Base-by-base conservation (phyloP, 345 rosid genomes). In the Anastatica hierochuntica region DNA sequence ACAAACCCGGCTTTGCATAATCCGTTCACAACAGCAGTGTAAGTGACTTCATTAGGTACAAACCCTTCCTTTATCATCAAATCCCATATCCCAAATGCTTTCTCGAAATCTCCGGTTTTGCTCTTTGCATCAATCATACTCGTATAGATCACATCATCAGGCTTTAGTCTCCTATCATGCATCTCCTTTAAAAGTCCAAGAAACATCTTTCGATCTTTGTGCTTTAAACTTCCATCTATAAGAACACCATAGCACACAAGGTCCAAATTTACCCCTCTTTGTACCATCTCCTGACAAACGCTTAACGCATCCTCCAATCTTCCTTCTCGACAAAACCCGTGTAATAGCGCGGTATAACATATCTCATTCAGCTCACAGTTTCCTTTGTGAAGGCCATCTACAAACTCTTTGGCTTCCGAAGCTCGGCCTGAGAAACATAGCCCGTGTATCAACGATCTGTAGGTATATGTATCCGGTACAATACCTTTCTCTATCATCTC, bases 291-390 rank as follows among this genome's bases (percentile, higher is more conserved):
- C 36, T 60, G 52, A 64, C 81, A 82, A 54, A 77, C 70, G 47
- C 53, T 58, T 53, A 79, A 19, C 3, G 96, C 98, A 10, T 92
- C 94, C 33, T 67, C 57, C 19, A 92, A 39, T 69, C 77, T 77
- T 38, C 98, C 98, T 77, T 78, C 94, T 61, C 77, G 76, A 65
- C 95, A 84, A 62, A 73, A 88, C 36, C 96, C 98, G 18, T 75
- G 79, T 10, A 92, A 65, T 24, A 92, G 80, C 18, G 80, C 80
- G 48, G 95, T 67, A 38, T 81, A 88, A 53, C 98, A 92, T 70
- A 88, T 76, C 72, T 84, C 95, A 62, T 92, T 92, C 62, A 92
- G 64, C 69, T 65, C 74, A 24, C 20, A 47, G 59, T 75, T 72
- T 63, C 66, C 73, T 38, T 40, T 69, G 48, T 85, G 85, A 56